Conservation (phyloP, 306 rosid genomes). For the Quercus variabilis region DNA sequence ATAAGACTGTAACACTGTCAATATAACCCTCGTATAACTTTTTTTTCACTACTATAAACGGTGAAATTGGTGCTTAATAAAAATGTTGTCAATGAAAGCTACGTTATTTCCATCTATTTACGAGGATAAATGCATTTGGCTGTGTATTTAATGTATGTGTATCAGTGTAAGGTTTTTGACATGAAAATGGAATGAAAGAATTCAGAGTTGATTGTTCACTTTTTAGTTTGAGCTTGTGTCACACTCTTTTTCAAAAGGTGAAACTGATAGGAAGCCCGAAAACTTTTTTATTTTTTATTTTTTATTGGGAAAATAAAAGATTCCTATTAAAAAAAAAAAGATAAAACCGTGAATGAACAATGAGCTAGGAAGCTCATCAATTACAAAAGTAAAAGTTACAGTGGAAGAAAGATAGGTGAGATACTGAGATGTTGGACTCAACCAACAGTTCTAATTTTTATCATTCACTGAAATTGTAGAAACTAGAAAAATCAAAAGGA, state of each 20-base stretch:
- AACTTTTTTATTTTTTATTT: constrained; percentile 15
- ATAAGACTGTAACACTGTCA: too few species aligned
- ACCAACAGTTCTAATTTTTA: constrained; percentile 26
- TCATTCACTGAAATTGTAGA: constrained; percentile 24
- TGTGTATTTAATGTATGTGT: too few species aligned
- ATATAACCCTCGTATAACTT: too few species aligned
- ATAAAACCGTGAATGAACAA: constrained; percentile 55
- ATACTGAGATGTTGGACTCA: constrained; percentile 25
- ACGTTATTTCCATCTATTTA: too few species aligned
- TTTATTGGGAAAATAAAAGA: constrained; percentile 42
- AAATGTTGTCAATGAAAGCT: too few species aligned
- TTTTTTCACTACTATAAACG: too few species aligned
- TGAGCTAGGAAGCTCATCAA: constrained; percentile 30
- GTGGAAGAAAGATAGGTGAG: constrained; percentile 30
- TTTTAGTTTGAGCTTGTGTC: constrained; percentile 18
- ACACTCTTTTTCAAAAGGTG: constrained; percentile 6
- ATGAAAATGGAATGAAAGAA: constrained; percentile 6
- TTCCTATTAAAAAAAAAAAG: constrained; percentile 39
- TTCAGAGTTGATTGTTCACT: constrained; percentile 10
- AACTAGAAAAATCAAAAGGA: constrained; percentile 11
- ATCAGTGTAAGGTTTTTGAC: neutral
- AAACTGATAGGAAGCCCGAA: constrained; percentile 11
- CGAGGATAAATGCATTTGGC: too few species aligned
- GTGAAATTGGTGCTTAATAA: too few species aligned
- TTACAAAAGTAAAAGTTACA: constrained; percentile 27